Base-by-base conservation (phyloP, 1,139 yeast genomes). In the Diutina catenulata region DNA sequence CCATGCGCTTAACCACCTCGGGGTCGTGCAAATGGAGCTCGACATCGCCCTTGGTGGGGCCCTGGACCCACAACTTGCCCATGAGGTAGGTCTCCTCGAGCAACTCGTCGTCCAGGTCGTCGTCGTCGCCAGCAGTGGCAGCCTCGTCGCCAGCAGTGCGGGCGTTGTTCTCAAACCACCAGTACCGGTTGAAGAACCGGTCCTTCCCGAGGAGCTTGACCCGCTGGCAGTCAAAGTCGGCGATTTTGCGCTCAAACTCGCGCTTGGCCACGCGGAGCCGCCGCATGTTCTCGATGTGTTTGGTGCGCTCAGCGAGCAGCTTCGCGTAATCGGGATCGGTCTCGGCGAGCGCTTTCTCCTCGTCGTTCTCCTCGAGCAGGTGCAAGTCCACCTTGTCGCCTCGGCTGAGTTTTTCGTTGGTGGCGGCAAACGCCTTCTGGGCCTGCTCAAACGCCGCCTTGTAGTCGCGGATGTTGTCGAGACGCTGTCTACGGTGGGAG, bases 101-200 rank as follows among this genome's bases (percentile, higher is more conserved):
- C 6, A 62, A 57, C 18, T 64, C 72, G 21, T 62, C 69, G 9
- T 52, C 60, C 11, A 62, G 64, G 7, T 57, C 60, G 9, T 62
- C 67, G 6, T 47, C 48, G 14, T 52, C 59, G 3, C 62, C 62
- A 3, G 57, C 68, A 5, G 57, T 62, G 3, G 54, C 59, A 6
- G 53, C 55, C 14, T 55, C 51, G 5, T 55, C 64, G 3, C 57
- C 64, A 3, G 56, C 64, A 5, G 87, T 84, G 40, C 84, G 64
- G 0, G 97, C 97, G 51, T 80, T 80, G 45, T 73, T 69, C 52
- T 91, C 97, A 52, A 88, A 78, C 95, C 95, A 91, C 94, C 95
- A 93, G 55, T 88, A 91, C 46, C 91, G 67, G 58, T 91, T 93
- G 53, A 66, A 86, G 44, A 74, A 72, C 40, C 95, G 65, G 55